Percentiles rank a stretch among this genome's conserved stretches.
Evolutionary conservation across 192 early-diverging fungal species (phyloP).

Genomic region (Mortierella claussenii): DNA sequence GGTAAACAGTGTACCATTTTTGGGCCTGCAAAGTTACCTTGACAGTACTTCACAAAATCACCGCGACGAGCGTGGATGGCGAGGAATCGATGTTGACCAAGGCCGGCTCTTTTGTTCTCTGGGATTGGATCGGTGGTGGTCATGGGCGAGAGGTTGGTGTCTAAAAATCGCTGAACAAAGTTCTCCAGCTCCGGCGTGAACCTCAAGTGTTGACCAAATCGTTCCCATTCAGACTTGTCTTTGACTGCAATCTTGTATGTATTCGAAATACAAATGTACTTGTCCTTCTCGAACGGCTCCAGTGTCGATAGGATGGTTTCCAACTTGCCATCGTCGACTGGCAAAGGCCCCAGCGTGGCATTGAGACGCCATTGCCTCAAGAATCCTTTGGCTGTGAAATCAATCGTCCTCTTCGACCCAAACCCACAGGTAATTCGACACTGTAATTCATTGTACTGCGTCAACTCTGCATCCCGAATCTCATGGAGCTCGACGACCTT

Average conservation of each 20-base stretch:
- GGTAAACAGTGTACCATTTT: conserved; percentile 26
- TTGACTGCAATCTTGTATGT: conserved; percentile 23
- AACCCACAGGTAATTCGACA: conserved; percentile 30
- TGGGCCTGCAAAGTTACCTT: conserved; percentile 2
- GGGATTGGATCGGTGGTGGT: neutral
- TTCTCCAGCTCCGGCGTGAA: conserved; percentile 21
- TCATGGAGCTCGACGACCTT: conserved; percentile 38
- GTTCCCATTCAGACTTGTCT: conserved; percentile 34
- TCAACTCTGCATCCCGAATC: neutral
- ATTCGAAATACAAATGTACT: conserved; percentile 35
- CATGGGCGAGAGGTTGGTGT: neutral
- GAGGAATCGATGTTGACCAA: conserved; percentile 7
- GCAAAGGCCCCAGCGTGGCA: neutral
- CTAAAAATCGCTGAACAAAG: conserved; percentile 18
- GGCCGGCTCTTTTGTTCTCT: neutral
- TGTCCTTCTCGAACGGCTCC: neutral
- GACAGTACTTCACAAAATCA: conserved; percentile 30
- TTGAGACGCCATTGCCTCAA: conserved; percentile 31
- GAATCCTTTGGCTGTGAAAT: conserved; percentile 27
- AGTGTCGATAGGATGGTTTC: conserved; percentile 9
- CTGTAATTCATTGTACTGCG: neutral
- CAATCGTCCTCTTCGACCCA: conserved; percentile 20
- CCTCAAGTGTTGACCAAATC: conserved; percentile 34
- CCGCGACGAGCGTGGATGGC: conserved; percentile 32
- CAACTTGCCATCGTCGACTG: conserved; percentile 6